These are phyloP conservation scores for Chrysanthemum lavandulifolium DNA, from an alignment of 129 eudicot species.

Conservation along the genomic window DNA sequence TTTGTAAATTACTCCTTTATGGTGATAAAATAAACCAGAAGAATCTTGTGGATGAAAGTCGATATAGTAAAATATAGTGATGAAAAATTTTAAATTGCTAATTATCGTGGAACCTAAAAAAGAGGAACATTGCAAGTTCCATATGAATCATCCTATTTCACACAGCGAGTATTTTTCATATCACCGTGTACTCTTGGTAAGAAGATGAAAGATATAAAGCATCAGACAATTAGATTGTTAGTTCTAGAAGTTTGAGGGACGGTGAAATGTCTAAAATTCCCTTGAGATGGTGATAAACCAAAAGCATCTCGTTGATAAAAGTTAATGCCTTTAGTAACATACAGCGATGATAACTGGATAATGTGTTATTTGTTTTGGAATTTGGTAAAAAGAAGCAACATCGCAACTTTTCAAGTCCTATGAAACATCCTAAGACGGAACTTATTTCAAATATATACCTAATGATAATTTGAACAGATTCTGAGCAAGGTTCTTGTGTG, in stretches of 20 bases:
- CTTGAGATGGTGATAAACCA: too few species aligned
- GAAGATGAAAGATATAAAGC: background rate
- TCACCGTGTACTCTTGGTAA: background rate
- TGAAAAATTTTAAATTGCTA: background rate
- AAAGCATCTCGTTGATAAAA: too few species aligned
- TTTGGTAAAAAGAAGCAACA: too few species aligned
- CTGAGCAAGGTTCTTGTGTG: too few species aligned
- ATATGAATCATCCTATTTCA: slow-evolving; percentile 9
- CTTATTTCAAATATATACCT: too few species aligned
- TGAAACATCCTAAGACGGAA: too few species aligned
- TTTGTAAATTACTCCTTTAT: slow-evolving; percentile 4
- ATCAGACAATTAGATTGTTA: background rate
- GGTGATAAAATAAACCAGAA: background rate
- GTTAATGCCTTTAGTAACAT: too few species aligned
- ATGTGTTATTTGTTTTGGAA: too few species aligned
- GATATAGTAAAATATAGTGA: background rate
- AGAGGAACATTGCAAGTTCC: slow-evolving; percentile 18
- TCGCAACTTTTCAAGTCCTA: too few species aligned
- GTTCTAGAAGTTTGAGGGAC: background rate
- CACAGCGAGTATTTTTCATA: background rate
- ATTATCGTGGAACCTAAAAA: background rate
- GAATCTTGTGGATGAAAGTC: background rate
- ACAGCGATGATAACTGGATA: too few species aligned
- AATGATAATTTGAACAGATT: too few species aligned
- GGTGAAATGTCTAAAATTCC: too few species aligned